phyloP scores from a whole-genome alignment of 257 asterid genomes.

The Penstemon davidsonii region DNA sequence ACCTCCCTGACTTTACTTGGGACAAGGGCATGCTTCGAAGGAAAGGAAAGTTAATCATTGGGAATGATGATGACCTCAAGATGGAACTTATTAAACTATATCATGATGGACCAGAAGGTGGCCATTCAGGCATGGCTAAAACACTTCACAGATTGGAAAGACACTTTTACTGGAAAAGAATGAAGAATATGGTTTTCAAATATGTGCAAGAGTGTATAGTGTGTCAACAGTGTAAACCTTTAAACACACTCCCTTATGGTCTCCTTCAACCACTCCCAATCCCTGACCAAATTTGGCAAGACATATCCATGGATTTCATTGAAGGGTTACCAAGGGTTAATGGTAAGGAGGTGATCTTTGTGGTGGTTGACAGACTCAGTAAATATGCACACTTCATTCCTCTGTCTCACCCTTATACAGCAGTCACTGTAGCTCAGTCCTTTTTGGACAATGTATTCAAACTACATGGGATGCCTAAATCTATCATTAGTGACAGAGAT shows the following conservation, averaged over 20 bases:
- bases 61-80: neutral
- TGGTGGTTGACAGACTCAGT: neutral
- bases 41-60: neutral
- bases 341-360: neutral
- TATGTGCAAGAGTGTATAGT: neutral
- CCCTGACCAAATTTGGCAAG: neutral
- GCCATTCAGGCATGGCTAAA: neutral
- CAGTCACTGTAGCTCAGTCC: neutral
- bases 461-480: neutral
- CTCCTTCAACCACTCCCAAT: neutral
- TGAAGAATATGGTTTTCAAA: no score
- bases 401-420: neutral
- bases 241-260: neutral
- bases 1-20: neutral
- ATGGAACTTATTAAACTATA: rapidly evolving
- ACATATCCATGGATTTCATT: slow-evolving; percentile 6
- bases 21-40: no score
- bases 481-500: neutral
- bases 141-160: neutral
- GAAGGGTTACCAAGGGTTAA: neutral
- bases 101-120: neutral
- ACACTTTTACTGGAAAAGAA: neutral
- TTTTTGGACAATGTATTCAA: neutral
- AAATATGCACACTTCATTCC: slow-evolving; percentile 8
- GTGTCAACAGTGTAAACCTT: neutral